phyloP scores from a whole-genome alignment of 1,139 yeast genomes.

The Yamadazyma triangularis region DNA sequence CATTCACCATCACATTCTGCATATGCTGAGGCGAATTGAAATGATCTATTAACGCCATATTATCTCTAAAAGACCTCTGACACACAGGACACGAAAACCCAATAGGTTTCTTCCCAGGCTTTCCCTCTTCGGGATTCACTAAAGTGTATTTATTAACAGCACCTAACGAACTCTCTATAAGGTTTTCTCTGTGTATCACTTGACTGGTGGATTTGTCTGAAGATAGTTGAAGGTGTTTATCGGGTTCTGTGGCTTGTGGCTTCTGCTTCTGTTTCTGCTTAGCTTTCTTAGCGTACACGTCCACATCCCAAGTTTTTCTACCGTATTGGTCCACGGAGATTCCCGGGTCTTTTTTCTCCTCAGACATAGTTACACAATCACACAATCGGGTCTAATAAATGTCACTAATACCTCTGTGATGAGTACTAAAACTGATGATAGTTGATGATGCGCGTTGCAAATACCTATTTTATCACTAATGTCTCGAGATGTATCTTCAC shows the following conservation, averaged over 20 bases:
- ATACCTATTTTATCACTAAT: neutral
- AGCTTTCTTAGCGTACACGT: slow-evolving; percentile 54
- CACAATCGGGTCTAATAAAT: no score
- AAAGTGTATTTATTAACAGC: slow-evolving; percentile 35
- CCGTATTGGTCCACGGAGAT: slow-evolving; percentile 47
- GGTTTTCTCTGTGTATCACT: slow-evolving; percentile 2
- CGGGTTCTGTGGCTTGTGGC: neutral
- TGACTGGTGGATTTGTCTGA: slow-evolving; percentile 3
- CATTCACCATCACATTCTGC: slow-evolving; percentile 15
- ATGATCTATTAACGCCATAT: slow-evolving; percentile 77
- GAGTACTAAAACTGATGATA: no score
- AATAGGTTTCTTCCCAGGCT: slow-evolving; percentile 61
- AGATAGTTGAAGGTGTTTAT: no score
- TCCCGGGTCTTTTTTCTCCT: slow-evolving; percentile 1
- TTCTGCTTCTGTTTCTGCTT: slow-evolving; percentile 4
- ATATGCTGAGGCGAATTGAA: slow-evolving; percentile 67
- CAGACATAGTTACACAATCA: no score
- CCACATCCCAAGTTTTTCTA: slow-evolving; percentile 65
- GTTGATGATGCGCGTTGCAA: neutral
- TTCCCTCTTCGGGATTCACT: slow-evolving; percentile 22
- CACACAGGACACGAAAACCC: slow-evolving; percentile 86
- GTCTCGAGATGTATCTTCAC: neutral
- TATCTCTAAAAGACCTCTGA: slow-evolving; percentile 74
- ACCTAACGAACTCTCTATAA: slow-evolving; percentile 20
- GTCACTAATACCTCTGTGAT: no score